Base-by-base conservation (phyloP, 768 basidiomycete species). In the Terana coerulea region DNA sequence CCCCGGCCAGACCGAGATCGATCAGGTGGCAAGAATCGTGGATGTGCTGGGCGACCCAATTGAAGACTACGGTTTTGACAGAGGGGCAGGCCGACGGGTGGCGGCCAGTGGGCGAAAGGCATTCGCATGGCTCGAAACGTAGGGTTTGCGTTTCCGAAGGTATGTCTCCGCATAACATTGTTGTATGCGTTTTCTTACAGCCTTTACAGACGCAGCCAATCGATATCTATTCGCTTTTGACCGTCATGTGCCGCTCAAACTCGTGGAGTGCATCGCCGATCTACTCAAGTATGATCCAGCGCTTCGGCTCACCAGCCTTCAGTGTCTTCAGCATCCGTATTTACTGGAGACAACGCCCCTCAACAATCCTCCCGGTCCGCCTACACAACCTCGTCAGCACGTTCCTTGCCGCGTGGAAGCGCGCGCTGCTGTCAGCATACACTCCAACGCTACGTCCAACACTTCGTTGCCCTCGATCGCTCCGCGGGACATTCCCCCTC, bases 1-100 rank as follows among this genome's bases (percentile, higher is more conserved):
- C 67, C 97, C 97, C 25, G 97, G 97, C 17, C 83, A 85, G 47
- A 86, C 86, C 64, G 94, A 97, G 65, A 75, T 90, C 47, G 95
- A 98, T 72, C 97, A 99, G 71, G 84, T 98, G 30, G 83, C 77
- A 54, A 77, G 85, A 65, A 97, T 98, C 53, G 91, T 88, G 59
- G 89, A 95, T 55, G 74, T 95, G n/a, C 78, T 98, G 30, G 97
- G 97, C 19, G 92, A 98, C 67, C 95, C 95, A 24, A 77, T 78
- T 44, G 78, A 85, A 53, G 86, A 87, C 34, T 93, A 98, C 67
- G 92, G 92, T 26, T 52, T 75, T 3, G 93, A 97, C 64, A 72
- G 26, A 75, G 84, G 52, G 83, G 86, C 10, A 79, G 78, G 64
- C 68, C 75, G 2, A 63, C 87, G 2, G 97, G 97, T 9, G 97